A percentile compares a stretch with the other conserved stretches of the same genome.
phyloP scores from a whole-genome alignment of 805 yeast genomes.

The Candida peoriensis region DNA sequence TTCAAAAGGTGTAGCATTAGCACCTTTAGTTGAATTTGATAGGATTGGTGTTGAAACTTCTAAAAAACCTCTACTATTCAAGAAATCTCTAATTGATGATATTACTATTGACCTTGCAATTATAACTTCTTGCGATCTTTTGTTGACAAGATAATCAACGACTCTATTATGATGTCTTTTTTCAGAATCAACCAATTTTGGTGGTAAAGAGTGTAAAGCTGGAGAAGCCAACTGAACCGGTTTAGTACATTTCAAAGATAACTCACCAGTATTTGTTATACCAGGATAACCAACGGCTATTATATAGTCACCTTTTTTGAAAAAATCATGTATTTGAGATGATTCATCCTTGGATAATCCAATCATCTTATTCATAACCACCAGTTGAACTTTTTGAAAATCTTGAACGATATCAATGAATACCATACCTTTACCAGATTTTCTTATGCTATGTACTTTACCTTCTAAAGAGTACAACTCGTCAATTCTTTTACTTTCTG shows the following conservation, averaged over 20 bases:
- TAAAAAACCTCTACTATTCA: constrained; percentile 50
- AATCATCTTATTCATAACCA: constrained; percentile 49
- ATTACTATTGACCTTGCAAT: constrained; percentile 51
- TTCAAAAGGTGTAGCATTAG: constrained; percentile 82
- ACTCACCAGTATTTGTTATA: constrained; percentile 69
- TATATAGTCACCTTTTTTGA: constrained; percentile 71
- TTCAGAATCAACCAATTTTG: constrained; percentile 47
- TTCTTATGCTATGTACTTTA: constrained; percentile 50
- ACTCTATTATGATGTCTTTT: constrained; percentile 65
- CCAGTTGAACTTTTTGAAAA: constrained; percentile 50
- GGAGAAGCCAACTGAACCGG: constrained; percentile 58
- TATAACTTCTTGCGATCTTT: constrained; percentile 41
- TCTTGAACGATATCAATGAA: constrained; percentile 71
- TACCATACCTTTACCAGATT: constrained; percentile 61
- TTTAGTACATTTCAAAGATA: constrained; percentile 57
- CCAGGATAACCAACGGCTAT: constrained; percentile 68
- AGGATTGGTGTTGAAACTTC: constrained; percentile 91
- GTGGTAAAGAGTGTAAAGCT: constrained; percentile 66
- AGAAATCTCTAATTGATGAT: constrained; percentile 49
- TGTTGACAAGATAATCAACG: constrained; percentile 64
- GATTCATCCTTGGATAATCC: constrained; percentile 39
- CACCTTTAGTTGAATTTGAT: constrained; percentile 74
- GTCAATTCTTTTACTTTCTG: constrained; percentile 19
- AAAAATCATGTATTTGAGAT: constrained; percentile 25
- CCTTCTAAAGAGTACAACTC: constrained; percentile 39